Evolutionary conservation across 1,284 basidiomycete species (phyloP), one percentile per base, ranked within the genome.

Genomic region (Puccinia sorghi): DNA sequence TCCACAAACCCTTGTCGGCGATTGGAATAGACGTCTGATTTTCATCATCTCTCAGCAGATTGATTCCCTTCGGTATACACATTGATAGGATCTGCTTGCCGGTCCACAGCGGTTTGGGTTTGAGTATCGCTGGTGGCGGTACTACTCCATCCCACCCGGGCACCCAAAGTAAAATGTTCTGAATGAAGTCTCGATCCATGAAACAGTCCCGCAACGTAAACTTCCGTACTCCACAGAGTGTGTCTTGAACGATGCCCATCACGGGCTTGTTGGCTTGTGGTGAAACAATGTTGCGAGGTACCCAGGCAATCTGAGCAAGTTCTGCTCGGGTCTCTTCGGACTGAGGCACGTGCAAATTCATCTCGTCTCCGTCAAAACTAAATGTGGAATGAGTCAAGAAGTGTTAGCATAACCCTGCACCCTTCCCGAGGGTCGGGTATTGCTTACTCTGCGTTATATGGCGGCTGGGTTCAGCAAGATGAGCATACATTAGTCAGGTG

Each of bases 241-340:
- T 99, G 85, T 99, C 97, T 85, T 99, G 97, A 43, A 99, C 97
- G 82, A 99, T 99, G 80, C 94, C 97, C 97, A 99, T 99, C 83
- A 99, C 97, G 7, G 97, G 97, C 86, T 98, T 98, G 88, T 99
- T 99, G 72, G 95, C 96, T 88, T 99, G 97, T 0, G 97, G 97
- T 12, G 96, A 98, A 81, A 99, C 94, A 83, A 99, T 99, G 91
- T 99, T 84, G 80, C 93, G 90, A 6, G 96, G 93, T n/a, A 99
- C 97, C 95, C 96, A 99, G 59, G 96, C 95, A 81, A 99, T 96
- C 86, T 99, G 95, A 83, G 92, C 92, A 48, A 99, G 88, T 86
- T 99, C 97, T 0, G 97, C 96, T 78, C 96, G 90, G n/a, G 96
- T 98, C 86, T 99, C 97, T 86, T 99, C 96, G 80, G 93, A 95